These are phyloP conservation scores for Picea sitchensis DNA, from an alignment of 75 land plant genomes.

Conservation along the genomic window DNA sequence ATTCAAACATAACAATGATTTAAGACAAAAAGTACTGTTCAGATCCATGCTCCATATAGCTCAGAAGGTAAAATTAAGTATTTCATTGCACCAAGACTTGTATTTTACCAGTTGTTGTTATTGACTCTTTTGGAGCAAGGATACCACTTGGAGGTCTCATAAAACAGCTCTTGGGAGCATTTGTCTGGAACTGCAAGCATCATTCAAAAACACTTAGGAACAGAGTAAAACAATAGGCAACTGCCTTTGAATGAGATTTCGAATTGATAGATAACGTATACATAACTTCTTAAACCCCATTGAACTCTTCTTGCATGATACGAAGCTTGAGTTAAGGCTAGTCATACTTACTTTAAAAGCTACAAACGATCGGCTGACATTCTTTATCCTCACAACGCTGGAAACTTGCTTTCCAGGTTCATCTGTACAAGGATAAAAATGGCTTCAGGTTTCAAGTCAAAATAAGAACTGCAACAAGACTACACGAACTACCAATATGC, in stretches of 20 bases:
- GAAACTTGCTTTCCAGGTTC: constrained; percentile 97
- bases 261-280: no score
- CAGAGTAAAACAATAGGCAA: not conserved
- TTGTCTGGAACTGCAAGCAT: constrained; percentile 41
- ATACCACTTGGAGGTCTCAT: constrained; percentile 55
- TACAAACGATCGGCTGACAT: constrained; percentile 79
- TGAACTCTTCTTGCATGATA: no score
- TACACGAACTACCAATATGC: not conserved
- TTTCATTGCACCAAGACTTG: no score
- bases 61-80: no score
- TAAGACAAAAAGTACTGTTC: no score
- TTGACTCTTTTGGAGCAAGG: constrained; percentile 34
- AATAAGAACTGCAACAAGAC: not conserved
- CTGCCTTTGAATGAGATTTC: no score
- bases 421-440: constrained; percentile 39
- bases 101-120: constrained; percentile 34
- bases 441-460: not conserved
- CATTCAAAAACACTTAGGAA: not conserved
- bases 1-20: no score
- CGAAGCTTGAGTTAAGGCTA: not conserved
- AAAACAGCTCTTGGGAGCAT: constrained; percentile 55
- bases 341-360: constrained; percentile 76
- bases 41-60: no score
- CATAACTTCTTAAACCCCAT: no score
- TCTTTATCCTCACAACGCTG: constrained; percentile 85